phyloP scores from a whole-genome alignment of 2,329 filamentous ascomycete genomes.

The Fusarium sp. region DNA sequence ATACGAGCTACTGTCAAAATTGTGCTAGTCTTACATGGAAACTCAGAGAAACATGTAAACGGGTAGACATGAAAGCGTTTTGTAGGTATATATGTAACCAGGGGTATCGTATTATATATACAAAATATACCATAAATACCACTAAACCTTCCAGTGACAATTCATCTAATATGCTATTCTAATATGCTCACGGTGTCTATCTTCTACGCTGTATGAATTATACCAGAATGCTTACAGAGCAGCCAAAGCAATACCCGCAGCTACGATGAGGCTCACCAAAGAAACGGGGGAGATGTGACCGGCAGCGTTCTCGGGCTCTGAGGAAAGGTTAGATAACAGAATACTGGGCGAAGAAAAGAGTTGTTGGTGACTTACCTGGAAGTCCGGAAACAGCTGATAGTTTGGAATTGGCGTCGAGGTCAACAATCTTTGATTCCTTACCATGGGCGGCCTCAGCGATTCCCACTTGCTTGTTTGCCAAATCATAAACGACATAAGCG shows the following conservation, averaged over 20 bases:
- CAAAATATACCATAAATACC: background rate
- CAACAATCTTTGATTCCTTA: constrained; percentile 57
- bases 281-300: constrained; percentile 33
- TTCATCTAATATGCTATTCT: background rate
- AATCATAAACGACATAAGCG: constrained; percentile 67
- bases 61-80: background rate
- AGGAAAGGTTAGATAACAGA: constrained; percentile 27
- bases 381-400: constrained; percentile 60
- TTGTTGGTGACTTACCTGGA: constrained; percentile 43
- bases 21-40: background rate
- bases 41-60: background rate
- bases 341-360: constrained; percentile 1
- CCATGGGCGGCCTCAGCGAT: constrained; percentile 65
- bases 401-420: constrained; percentile 54
- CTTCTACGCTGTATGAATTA: background rate
- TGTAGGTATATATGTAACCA: background rate
- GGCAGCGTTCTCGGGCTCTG: constrained; percentile 37
- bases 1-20: background rate
- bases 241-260: constrained; percentile 26
- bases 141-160: background rate
- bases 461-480: constrained; percentile 61
- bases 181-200: background rate
- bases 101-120: constrained; percentile 31
- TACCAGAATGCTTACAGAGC: constrained; percentile 19
- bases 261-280: constrained; percentile 32